These are phyloP conservation scores for Picea sitchensis DNA, from an alignment of 75 land plant genomes.

Conservation along the genomic window DNA sequence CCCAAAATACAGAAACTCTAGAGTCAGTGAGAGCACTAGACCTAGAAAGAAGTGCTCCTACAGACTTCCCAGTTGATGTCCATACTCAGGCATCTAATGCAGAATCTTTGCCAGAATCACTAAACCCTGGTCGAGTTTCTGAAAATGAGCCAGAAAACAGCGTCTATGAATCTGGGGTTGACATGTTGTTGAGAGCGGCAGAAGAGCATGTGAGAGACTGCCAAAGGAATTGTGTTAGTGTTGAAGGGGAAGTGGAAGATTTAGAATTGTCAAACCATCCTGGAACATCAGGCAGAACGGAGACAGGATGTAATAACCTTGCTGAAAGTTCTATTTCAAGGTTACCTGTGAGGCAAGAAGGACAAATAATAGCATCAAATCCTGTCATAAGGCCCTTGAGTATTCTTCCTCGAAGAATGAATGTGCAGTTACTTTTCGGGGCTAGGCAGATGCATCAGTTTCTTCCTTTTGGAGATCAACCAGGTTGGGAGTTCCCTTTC, in stretches of 20 bases:
- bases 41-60: background rate
- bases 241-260: background rate
- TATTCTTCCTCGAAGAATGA: conserved; percentile 17
- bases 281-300: background rate
- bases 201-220: background rate
- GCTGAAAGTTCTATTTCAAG: conserved; percentile 3
- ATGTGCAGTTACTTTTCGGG: conserved; percentile 29
- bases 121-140: background rate
- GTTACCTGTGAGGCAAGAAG: conserved; percentile 3
- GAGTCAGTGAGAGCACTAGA: conserved; percentile 1
- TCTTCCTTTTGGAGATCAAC: conserved; percentile 51
- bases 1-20: background rate
- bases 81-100: background rate
- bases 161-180: conserved; percentile 15
- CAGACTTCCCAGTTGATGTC: background rate
- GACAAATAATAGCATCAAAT: conserved; percentile 5
- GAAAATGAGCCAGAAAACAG: background rate
- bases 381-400: conserved; percentile 13
- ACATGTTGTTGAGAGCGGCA: conserved; percentile 13
- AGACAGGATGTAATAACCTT: background rate
- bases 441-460: conserved; percentile 33
- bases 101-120: background rate
- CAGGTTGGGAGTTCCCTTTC: conserved; percentile 79
- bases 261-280: background rate
- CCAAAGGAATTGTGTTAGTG: background rate